A percentile compares a stretch with the other conserved stretches of the same genome.
Conservation (phyloP, 108 stramenopile species). For the Aurantiochytrium sp. region DNA sequence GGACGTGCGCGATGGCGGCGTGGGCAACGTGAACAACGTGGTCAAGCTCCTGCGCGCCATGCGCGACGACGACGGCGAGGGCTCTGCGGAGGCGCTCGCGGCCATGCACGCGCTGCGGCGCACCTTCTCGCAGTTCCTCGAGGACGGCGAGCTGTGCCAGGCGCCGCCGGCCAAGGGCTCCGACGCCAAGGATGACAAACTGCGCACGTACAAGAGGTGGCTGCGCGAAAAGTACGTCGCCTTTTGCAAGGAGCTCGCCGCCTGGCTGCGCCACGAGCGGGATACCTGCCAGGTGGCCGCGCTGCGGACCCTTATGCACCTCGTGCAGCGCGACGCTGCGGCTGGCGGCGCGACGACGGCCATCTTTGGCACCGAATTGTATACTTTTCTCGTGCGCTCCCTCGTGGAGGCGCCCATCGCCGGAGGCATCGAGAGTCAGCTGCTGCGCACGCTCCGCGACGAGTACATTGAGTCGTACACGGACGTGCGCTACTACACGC, state of each 20-base stretch:
- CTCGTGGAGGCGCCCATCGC: neutral
- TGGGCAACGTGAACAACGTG: neutral
- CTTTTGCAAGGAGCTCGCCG: neutral
- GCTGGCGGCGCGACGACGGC: neutral
- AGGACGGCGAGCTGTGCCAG: neutral
- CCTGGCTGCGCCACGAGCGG: neutral
- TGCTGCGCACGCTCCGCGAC: neutral
- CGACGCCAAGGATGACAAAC: neutral
- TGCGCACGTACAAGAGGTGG: neutral
- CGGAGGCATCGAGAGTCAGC: neutral
- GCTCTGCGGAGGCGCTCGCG: neutral
- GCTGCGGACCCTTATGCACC: neutral
- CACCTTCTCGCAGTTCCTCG: neutral
- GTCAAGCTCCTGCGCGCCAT: neutral
- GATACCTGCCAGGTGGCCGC: constrained; percentile 10
- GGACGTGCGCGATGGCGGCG: constrained; percentile 3
- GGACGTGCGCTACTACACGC: neutral
- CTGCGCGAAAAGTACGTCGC: neutral
- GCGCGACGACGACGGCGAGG: neutral
- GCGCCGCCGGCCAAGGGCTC: neutral
- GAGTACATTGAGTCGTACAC: neutral
- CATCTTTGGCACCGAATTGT: neutral
- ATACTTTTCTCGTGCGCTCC: neutral
- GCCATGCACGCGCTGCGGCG: constrained; percentile 12
- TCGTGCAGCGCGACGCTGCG: neutral